A percentile compares a stretch with the other conserved stretches of the same genome.
These are phyloP conservation scores for Annulohypoxylon bovei DNA, from an alignment of 495 filamentous ascomycete species.

Conservation along the genomic window DNA sequence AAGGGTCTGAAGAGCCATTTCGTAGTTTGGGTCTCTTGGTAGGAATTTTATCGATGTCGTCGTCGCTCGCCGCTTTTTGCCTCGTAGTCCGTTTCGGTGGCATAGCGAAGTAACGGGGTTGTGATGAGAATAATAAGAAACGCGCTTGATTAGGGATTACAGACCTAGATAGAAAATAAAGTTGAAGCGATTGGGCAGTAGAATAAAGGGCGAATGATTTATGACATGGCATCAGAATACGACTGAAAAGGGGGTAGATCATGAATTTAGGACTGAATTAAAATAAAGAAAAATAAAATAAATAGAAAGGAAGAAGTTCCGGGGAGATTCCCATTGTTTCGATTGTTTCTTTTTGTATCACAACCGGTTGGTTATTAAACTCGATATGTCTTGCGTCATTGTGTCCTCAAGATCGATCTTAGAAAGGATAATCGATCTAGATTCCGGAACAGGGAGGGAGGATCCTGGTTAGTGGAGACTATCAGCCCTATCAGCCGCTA, in stretches of 20 bases:
- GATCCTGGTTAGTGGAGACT: constrained; percentile 6
- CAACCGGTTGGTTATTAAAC: neutral
- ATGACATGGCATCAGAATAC: neutral
- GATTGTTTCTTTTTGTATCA: neutral
- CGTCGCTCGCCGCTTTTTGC: constrained; percentile 33
- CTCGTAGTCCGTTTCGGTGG: constrained; percentile 31
- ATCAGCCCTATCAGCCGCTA: constrained; percentile 39
- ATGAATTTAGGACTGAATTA: neutral
- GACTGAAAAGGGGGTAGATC: neutral
- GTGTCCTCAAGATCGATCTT: constrained; percentile 14
- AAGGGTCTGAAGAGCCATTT: constrained; percentile 36
- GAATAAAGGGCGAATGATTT: neutral
- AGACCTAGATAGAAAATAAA: neutral
- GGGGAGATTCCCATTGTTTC: neutral
- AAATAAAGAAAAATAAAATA: neutral
- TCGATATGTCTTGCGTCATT: constrained; percentile 35
- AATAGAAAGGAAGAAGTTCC: neutral
- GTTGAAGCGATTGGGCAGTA: neutral
- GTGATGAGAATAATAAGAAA: neutral
- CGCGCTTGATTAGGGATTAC: neutral
- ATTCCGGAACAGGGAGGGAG: neutral
- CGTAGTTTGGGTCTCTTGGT: constrained; percentile 42
- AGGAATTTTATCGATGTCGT: constrained; percentile 1
- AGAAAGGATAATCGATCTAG: constrained; percentile 21
- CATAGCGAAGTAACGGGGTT: constrained; percentile 20